These are phyloP conservation scores for Diaporthe caulivora DNA, from an alignment of 2,329 filamentous ascomycete species.

Conservation along the genomic window DNA sequence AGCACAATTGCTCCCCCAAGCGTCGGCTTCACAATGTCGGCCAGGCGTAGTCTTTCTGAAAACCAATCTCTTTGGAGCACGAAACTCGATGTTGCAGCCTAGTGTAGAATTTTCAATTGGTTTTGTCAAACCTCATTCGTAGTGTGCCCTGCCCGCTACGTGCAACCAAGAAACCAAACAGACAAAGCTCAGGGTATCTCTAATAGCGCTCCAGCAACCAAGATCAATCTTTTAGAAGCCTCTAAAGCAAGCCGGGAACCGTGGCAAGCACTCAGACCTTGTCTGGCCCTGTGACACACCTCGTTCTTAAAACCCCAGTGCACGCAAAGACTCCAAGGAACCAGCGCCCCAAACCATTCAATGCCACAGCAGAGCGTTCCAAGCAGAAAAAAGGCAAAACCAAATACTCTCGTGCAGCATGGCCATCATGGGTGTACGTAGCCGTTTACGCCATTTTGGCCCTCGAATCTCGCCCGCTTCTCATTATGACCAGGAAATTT, in stretches of 20 bases:
- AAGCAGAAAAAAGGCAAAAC: background rate
- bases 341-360: background rate
- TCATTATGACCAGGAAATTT: background rate
- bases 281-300: background rate
- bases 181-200: slow-evolving; percentile 30
- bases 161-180: background rate
- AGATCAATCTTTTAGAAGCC: slow-evolving; percentile 10
- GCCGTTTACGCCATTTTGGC: slow-evolving; percentile 22
- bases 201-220: slow-evolving; percentile 21
- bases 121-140: background rate
- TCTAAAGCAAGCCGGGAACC: background rate
- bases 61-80: background rate
- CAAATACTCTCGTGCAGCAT: background rate
- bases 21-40: background rate
- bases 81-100: background rate
- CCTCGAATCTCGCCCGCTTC: slow-evolving; percentile 32
- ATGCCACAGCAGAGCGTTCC: background rate
- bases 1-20: background rate
- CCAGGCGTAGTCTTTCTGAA: too few relatives aligned
- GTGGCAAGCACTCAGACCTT: background rate
- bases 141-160: background rate
- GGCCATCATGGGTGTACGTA: background rate
- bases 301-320: background rate
- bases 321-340: slow-evolving; percentile 4
- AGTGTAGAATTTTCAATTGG: background rate